Base-by-base conservation (phyloP, 306 rosid species). In the Pterocarpus santalinus region DNA sequence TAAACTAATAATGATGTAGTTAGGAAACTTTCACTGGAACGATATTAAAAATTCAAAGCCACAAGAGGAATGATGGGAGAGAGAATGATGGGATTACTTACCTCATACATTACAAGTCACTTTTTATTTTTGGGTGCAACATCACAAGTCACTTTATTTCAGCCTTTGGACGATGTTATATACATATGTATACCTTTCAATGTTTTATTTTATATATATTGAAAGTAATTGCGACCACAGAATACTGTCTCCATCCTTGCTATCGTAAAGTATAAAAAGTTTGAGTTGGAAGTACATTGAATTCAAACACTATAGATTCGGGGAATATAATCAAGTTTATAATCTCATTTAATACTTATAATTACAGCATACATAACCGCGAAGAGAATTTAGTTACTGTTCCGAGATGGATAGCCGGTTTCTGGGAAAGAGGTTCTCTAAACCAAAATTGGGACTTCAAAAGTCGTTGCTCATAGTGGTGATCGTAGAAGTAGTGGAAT, bases 1-100 rank as follows among this genome's bases (percentile, higher is more conserved):
- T 55, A 8, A 55, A 55, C 10, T 55, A 55, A 12, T 64, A 28
- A 68, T 32, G 44, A 43, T 65, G 13, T 9, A 15, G 69, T 52
- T 49, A 11, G 55, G 55, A 49, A 51, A 12, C 6, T 51, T 15
- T 51, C 17, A 51, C 16, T 51, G 4, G 28, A 53, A 73, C 0
- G 52, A 32, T 16, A 53, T 10, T 33, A 11, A 52, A 49, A 76
- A 63, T 49, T 65, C 61, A 65, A 81, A 55, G 8, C 58, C 58
- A 46, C 67, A 4, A 62, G 67, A 17, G 44, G 13, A 58, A 44
- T 69, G 9, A 16, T 57, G 82, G 10, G 36, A 12, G 2, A 66
- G 56, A 78, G 13, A 2, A 71, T 32, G 5, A 0, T 62, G 6
- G 2, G 17, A 46, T 79, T 58, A 79, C 55, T 70, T 71, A 34